Evolutionary conservation across 2,329 filamentous ascomycete genomes (phyloP), one percentile per base, ranked within the genome.

Genomic region (Fusarium chuoi): DNA sequence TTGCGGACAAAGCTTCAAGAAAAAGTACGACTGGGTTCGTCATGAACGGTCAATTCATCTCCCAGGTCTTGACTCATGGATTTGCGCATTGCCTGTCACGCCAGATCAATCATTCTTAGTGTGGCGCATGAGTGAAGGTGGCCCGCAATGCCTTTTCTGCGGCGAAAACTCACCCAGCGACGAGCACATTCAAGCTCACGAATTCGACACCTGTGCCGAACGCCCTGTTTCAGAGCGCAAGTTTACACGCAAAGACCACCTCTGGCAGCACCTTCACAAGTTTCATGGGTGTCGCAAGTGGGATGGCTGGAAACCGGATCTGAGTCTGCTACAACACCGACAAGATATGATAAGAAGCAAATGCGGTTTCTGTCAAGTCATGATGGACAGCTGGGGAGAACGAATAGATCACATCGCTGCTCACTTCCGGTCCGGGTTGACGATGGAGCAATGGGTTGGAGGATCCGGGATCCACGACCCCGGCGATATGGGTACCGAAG

Each of bases 11-110:
- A 77, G 69, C 45, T 85, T 85, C 60, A 81, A 80, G 60, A 84
- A 83, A 58, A 82, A 81, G 46, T 83, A 83, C 59, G 84, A 85
- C 60, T 84, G 82, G 82, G 77, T 81, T 18, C 81, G 87, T 3
- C 87, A 89, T 70, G 87, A 88, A 66, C 83, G 87, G 45, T 86
- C 86, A 4, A 79, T 88, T 7, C 86, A 89, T 70, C 77, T 87
- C 4, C 80, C 86, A 9, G 80, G 81, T 1, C 80, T 82, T 10
- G 79, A 82, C 42, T 80, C 79, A 0, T 89, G 85, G 85, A 84
- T 89, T 10, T 91, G 89, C 71, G 84, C 85, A 0, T 83, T 81
- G 3, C 82, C 82, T 8, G 65, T 82, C 7, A 73, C 78, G 2
- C 63, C 75, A 4, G 76, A 77, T n/a, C 78, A 83, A 60, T 76